Percentiles rank a stretch among this genome's conserved stretches.
These are phyloP conservation scores for Larix sibirica DNA, from an alignment of 83 land plant genomes.

Conservation along the genomic window DNA sequence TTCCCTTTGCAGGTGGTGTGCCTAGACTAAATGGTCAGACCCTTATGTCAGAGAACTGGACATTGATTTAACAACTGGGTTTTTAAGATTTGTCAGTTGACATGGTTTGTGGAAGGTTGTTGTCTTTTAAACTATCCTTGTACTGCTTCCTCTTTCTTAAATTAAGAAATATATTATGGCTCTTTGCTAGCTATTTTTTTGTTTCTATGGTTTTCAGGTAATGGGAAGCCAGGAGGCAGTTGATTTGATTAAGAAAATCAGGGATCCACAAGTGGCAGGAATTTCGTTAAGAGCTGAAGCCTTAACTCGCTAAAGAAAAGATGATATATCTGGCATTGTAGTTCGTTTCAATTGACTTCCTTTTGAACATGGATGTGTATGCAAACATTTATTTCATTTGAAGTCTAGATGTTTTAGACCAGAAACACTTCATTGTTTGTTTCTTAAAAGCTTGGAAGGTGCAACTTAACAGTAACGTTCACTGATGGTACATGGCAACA, in stretches of 20 bases:
- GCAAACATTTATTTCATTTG: background rate
- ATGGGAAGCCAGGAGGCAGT: too few species aligned
- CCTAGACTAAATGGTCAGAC: too few species aligned
- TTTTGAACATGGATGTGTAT: background rate
- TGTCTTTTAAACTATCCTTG: too few species aligned
- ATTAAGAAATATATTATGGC: too few species aligned
- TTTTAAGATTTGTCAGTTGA: slow-evolving; percentile 65
- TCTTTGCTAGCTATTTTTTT: too few species aligned
- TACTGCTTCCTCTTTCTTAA: too few species aligned
- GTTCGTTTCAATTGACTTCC: slow-evolving; percentile 10
- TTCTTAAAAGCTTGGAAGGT: background rate
- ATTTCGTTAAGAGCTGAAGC: slow-evolving; percentile 33
- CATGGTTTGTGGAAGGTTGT: slow-evolving; percentile 94
- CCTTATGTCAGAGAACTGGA: too few species aligned
- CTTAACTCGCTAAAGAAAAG: slow-evolving; percentile 42
- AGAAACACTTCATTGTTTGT: background rate
- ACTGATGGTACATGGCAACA: background rate
- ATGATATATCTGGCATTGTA: slow-evolving; percentile 58
- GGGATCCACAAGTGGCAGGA: too few species aligned
- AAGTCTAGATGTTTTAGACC: background rate
- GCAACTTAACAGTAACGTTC: background rate
- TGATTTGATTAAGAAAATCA: too few species aligned
- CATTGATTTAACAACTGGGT: slow-evolving; percentile 30
- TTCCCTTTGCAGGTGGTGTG: too few species aligned
- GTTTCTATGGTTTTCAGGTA: too few species aligned